Evolutionary conservation across 352 stramenopile species (phyloP), one percentile per base, ranked within the genome.

Genomic region (Pythium aquatile): DNA sequence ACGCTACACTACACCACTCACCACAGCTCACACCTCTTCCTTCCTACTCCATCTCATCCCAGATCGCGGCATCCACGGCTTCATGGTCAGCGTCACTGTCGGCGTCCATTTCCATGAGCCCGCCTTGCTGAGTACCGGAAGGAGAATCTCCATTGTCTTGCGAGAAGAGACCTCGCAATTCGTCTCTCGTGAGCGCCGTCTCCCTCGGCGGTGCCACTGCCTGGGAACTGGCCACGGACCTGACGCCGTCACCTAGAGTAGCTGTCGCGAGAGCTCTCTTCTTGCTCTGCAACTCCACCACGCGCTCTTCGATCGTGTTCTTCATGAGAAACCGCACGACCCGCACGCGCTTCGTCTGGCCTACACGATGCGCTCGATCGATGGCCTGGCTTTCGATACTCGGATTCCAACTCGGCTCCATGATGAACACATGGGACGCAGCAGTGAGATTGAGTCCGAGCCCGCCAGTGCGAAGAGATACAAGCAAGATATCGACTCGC

Each of bases 391-490:
- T 81, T 71, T 98, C 93, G n/a, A 97, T 72, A 20, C 89, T 96
- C 5, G 88, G 90, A 66, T 98, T 97, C 79, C 90, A 93, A 39
- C 88, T 91, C 28, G 93, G 93, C 75, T 98, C 92, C 81, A 98
- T 94, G 52, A 98, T 79, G 70, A 98, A 98, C 35, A 98, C 90
- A 42, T 97, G 85, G 29, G 89, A 90, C 16, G 93, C 93, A 55
- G 91, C 79, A 5, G 93, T 98, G 40, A 98, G 79, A 61, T 98
- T 98, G 53, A 98, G 83, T 13, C 93, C 94, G 20, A 96, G 79
- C 5, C 90, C 91, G 42, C 94, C 94, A 1, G 86, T 93, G 44
- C 88, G 88, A 37, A 97, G 60, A 8, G 86, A 96, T 39, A 98
- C 78, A 14, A 98, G 66, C 63, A 98, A 77, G 30, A 98, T 78